phyloP scores from a whole-genome alignment of 2,329 filamentous ascomycete species.

The Phialocephala sp. region DNA sequence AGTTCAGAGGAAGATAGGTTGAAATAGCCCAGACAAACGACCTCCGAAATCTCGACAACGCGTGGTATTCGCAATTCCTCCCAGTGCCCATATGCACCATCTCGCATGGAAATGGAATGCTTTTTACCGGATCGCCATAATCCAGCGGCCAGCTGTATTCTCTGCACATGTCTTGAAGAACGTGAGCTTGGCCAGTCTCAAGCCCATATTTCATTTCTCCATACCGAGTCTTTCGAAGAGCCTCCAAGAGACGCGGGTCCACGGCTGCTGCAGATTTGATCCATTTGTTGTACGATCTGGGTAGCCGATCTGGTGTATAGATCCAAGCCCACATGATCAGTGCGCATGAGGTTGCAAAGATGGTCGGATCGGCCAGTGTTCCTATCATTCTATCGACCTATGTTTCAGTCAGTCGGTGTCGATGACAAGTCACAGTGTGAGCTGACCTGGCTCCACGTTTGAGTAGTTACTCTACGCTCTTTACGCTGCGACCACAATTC shows the following conservation, averaged over 20 bases:
- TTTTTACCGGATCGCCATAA: constrained; percentile 74
- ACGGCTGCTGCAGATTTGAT: constrained; percentile 78
- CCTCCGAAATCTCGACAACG: constrained; percentile 67
- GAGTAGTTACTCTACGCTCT: constrained; percentile 50
- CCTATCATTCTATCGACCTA: constrained; percentile 46
- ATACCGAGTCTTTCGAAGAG: constrained; percentile 68
- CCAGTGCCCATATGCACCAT: constrained; percentile 83
- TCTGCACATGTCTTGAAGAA: constrained; percentile 74
- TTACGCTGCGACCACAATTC: constrained; percentile 65
- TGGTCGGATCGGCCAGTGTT: constrained; percentile 63
- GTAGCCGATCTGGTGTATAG: constrained; percentile 73
- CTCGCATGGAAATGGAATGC: constrained; percentile 79
- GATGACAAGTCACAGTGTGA: background rate
- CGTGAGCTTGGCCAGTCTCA: constrained; percentile 71
- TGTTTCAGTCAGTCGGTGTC: background rate
- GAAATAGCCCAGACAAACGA: constrained; percentile 77
- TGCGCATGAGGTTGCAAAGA: constrained; percentile 75
- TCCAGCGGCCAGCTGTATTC: constrained; percentile 71
- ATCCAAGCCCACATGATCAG: constrained; percentile 92
- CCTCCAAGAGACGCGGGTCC: constrained; percentile 75
- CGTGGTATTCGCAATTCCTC: constrained; percentile 76
- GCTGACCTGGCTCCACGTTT: constrained; percentile 55
- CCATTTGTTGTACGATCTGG: constrained; percentile 79
- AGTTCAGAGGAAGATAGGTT: constrained; percentile 77
- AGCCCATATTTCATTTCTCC: constrained; percentile 73